phyloP scores from a whole-genome alignment of 2,329 filamentous ascomycete genomes.

The Dactylellina haptotyla region DNA sequence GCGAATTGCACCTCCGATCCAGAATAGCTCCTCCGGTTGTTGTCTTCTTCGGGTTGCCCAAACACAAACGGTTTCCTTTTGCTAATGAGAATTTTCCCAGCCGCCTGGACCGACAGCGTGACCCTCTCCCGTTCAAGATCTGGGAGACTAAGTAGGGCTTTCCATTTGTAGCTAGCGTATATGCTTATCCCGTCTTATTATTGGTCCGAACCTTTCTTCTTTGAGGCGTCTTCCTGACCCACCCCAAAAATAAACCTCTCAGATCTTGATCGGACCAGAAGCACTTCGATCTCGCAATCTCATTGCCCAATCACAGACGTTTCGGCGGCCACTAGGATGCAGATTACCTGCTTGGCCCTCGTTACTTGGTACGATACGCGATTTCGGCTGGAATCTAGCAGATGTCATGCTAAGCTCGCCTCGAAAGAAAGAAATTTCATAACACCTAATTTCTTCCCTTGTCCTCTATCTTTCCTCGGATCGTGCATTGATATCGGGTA shows the following conservation, averaged over 20 bases:
- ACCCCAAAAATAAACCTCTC: constrained; percentile 52
- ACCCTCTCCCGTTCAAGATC: constrained; percentile 41
- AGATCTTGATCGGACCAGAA: constrained; percentile 51
- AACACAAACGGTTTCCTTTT: constrained; percentile 44
- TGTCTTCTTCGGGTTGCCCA: constrained; percentile 15
- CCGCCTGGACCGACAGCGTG: constrained; percentile 25
- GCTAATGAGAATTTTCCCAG: constrained; percentile 22
- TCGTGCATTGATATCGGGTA: not conserved
- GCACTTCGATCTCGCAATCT: constrained; percentile 44
- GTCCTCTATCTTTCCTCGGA: not conserved
- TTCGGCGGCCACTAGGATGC: not conserved
- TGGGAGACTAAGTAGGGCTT: constrained; percentile 29
- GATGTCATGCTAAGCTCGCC: constrained; percentile 27
- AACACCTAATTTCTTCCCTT: not conserved
- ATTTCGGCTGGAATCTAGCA: constrained; percentile 47
- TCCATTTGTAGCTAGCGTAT: constrained; percentile 38
- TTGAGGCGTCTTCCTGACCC: constrained; percentile 23
- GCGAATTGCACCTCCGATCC: not conserved
- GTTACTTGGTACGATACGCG: constrained; percentile 39
- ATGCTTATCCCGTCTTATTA: constrained; percentile 40
- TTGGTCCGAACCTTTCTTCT: constrained; percentile 39
- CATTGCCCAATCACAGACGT: constrained; percentile 29
- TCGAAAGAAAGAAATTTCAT: not conserved
- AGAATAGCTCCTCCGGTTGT: not conserved
- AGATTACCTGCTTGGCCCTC: constrained; percentile 22